Evolutionary conservation across 2,329 filamentous ascomycete genomes (phyloP).

Genomic region (Truncatella angustata): DNA sequence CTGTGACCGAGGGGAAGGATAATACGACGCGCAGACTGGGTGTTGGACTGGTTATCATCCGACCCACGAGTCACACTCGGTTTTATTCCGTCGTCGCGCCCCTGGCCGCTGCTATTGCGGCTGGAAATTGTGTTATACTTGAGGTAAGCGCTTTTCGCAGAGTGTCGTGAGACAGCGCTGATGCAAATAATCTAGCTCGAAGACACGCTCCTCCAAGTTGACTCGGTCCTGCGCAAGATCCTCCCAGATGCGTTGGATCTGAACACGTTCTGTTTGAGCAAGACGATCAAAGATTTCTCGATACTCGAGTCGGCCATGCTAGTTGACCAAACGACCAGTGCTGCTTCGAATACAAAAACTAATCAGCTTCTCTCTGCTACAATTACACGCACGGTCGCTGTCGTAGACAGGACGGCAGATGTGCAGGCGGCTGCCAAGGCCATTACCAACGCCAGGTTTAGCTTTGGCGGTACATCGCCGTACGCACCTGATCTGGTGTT

Average conservation of each 20-base stretch:
- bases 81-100: constrained; percentile 31
- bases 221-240: constrained; percentile 19
- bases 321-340: constrained; percentile 24
- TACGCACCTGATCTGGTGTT: constrained; percentile 62
- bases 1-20: constrained; percentile 23
- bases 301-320: constrained; percentile 17
- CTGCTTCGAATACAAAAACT: neutral
- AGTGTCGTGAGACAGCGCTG: neutral
- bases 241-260: constrained; percentile 22
- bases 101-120: constrained; percentile 32
- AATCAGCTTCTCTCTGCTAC: constrained; percentile 14
- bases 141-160: constrained; percentile 22
- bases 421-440: constrained; percentile 50
- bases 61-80: constrained; percentile 27
- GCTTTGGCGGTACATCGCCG: constrained; percentile 53
- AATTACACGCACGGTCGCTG: constrained; percentile 40
- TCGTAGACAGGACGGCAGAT: constrained; percentile 61
- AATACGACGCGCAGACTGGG: constrained; percentile 18
- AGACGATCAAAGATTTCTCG: constrained; percentile 15
- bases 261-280: constrained; percentile 23
- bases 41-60: constrained; percentile 29
- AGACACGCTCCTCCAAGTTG: constrained; percentile 19
- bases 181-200: constrained; percentile 16
- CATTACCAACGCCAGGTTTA: constrained; percentile 52
- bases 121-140: constrained; percentile 33